Evolutionary conservation across 139 green algal genomes (phyloP).

Genomic region (Volvox reticuliferus): DNA sequence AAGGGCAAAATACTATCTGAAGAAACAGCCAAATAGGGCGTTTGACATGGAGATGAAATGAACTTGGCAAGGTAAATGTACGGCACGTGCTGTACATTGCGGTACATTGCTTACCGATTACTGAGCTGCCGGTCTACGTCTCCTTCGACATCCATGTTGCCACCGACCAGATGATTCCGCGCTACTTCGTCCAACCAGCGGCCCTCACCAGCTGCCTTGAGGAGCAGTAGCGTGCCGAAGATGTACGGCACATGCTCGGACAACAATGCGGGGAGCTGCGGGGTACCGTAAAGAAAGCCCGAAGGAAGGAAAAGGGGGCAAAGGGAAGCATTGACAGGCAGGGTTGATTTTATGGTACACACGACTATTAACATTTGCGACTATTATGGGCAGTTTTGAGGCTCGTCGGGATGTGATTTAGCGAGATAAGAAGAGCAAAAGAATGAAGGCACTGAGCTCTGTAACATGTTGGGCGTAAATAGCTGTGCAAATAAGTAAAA

Average conservation of each 20-base stretch:
- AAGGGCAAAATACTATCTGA: no score
- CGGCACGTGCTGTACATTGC: neutral
- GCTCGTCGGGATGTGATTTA: no score
- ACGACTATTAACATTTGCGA: no score
- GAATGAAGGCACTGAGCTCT: no score
- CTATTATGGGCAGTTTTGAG: no score
- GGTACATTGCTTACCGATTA: neutral
- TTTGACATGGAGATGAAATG: no score
- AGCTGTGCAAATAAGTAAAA: no score
- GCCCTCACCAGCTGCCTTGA: neutral
- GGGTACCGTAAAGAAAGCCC: no score
- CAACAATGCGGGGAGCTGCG: slow-evolving; percentile 17
- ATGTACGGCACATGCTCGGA: neutral
- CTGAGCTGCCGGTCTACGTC: slow-evolving; percentile 21
- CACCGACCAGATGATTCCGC: neutral
- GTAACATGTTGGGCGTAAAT: no score
- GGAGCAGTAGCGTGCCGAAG: slow-evolving; percentile 19
- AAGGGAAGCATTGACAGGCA: neutral
- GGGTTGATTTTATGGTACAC: neutral
- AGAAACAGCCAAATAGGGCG: no score
- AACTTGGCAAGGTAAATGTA: neutral
- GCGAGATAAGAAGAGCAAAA: no score
- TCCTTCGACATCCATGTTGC: neutral
- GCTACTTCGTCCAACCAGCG: neutral
- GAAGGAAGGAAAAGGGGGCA: neutral